Conservation (phyloP, 208 protist species). For the Acanthamoeba triangularis region DNA sequence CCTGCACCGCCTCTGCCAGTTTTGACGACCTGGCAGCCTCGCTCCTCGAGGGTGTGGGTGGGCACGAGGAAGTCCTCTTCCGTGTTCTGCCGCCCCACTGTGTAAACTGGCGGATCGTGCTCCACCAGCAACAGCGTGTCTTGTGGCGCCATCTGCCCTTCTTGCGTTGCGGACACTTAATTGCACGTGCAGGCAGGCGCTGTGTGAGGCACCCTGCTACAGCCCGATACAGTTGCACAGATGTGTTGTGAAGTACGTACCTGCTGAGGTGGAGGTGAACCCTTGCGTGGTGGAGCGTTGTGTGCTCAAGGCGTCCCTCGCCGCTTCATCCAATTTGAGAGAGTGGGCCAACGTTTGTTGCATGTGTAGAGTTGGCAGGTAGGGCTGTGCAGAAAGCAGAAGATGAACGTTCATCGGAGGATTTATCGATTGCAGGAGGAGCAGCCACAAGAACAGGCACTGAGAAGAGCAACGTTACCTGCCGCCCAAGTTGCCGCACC, state of each 20-base stretch:
- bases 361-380: not conserved
- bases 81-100: constrained; percentile 31
- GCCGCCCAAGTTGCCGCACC: not conserved
- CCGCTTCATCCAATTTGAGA: not conserved
- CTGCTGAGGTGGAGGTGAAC: not conserved
- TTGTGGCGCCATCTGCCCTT: not conserved
- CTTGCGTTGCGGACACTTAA: no score
- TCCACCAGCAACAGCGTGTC: constrained; percentile 28
- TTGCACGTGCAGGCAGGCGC: not conserved
- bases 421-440: no score
- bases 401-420: not conserved
- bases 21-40: not conserved
- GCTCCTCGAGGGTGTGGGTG: not conserved
- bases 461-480: not conserved
- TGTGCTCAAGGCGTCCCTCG: no score
- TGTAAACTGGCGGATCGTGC: constrained; percentile 47
- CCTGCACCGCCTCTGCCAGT: constrained; percentile 2
- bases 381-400: not conserved
- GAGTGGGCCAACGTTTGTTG: not conserved
- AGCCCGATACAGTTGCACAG: no score
- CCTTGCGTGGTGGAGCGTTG: no score
- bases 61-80: constrained; percentile 51
- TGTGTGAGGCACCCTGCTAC: no score
- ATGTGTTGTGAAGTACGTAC: not conserved
- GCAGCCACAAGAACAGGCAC: no score